A percentile compares a stretch with the other conserved stretches of the same genome.
phyloP scores from a whole-genome alignment of 116 monocot genomes.

The Trichopus zeylanicus region DNA sequence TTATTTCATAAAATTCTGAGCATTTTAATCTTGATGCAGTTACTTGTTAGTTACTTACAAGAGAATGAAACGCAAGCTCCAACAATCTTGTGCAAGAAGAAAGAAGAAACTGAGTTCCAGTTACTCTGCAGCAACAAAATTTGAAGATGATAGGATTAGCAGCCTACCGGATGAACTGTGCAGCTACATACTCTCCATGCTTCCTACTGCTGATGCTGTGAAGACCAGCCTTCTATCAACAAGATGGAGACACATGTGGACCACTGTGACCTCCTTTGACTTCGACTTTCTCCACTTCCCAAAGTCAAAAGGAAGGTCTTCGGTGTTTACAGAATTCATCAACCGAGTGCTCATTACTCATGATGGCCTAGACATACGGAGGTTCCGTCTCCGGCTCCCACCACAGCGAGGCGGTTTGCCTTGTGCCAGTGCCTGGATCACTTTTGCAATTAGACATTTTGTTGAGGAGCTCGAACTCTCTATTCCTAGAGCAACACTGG shows the following conservation, averaged over 20 bases:
- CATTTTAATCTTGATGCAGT: too few relatives aligned
- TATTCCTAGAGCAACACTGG: background rate
- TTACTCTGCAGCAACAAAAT: too few relatives aligned
- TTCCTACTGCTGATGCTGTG: background rate
- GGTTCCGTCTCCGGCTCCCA: background rate
- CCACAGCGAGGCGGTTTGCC: background rate
- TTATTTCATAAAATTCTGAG: too few relatives aligned
- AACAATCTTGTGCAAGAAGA: background rate
- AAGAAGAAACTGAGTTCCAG: conserved; percentile 1
- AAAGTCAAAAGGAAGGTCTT: background rate
- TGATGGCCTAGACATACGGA: background rate
- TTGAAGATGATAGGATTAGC: conserved; percentile 1
- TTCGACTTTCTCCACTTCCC: background rate
- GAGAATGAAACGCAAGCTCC: background rate
- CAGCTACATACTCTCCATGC: background rate
- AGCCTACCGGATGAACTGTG: background rate
- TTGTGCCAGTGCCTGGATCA: background rate
- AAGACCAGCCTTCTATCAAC: background rate
- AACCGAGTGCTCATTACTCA: background rate
- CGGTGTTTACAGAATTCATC: background rate
- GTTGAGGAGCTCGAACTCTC: background rate
- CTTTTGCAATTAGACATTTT: background rate
- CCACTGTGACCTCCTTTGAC: background rate
- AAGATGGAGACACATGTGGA: conserved; percentile 1
- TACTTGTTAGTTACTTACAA: too few relatives aligned